Percentiles rank a stretch among this genome's conserved stretches.
These are phyloP conservation scores for Pleomassaria siparia DNA, from an alignment of 2,329 filamentous ascomycete genomes.

Conservation along the genomic window DNA sequence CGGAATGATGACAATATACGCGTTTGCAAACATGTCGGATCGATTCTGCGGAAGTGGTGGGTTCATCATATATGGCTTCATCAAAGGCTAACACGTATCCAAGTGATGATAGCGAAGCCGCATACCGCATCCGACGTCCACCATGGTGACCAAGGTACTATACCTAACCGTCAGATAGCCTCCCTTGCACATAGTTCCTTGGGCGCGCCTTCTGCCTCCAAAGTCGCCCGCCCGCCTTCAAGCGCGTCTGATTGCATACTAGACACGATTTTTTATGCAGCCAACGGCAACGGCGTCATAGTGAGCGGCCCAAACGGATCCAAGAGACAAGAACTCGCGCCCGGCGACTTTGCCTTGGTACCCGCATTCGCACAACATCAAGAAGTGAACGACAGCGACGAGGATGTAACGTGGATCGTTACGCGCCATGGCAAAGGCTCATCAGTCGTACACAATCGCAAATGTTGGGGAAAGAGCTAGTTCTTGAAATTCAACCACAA, in stretches of 20 bases:
- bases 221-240: neutral
- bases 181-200: neutral
- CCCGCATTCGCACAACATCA: conserved; percentile 73
- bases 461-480: conserved; percentile 57
- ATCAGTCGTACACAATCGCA: conserved; percentile 63
- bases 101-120: conserved; percentile 65
- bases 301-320: conserved; percentile 57
- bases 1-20: conserved; percentile 55
- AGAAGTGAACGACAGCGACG: conserved; percentile 65
- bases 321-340: conserved; percentile 58
- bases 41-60: conserved; percentile 67
- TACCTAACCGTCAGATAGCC: conserved; percentile 2
- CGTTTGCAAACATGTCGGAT: conserved; percentile 65
- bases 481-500: neutral
- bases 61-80: conserved; percentile 19
- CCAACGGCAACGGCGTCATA: conserved; percentile 62
- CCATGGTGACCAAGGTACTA: conserved; percentile 66
- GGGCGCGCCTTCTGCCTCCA: neutral
- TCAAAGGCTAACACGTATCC: neutral
- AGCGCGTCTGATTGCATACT: conserved; percentile 10
- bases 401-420: conserved; percentile 67
- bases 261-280: conserved; percentile 71
- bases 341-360: conserved; percentile 70
- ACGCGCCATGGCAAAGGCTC: conserved; percentile 63
- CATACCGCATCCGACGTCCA: conserved; percentile 64